Conservation (phyloP, 768 basidiomycete species). For the Hygrocybe punicea region DNA sequence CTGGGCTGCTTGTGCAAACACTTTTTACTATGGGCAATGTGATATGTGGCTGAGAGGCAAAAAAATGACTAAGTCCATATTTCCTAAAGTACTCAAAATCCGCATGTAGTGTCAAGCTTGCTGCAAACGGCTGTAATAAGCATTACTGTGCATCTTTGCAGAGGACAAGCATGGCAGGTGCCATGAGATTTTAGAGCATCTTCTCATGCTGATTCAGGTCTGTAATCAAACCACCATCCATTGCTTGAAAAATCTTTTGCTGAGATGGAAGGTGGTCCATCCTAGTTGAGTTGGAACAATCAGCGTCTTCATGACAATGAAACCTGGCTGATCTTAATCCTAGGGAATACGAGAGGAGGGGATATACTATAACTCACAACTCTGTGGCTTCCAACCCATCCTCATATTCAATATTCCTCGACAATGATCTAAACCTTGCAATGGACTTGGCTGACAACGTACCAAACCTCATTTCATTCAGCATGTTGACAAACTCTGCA, state of each 20-base stretch:
- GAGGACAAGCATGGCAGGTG: slow-evolving; percentile 62
- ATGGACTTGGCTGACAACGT: slow-evolving; percentile 62
- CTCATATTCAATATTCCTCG: slow-evolving; percentile 64
- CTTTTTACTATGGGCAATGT: too few species aligned
- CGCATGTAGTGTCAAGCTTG: too few species aligned
- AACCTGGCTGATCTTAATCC: slow-evolving; percentile 51
- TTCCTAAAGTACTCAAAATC: too few species aligned
- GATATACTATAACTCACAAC: slow-evolving; percentile 60
- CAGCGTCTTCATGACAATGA: slow-evolving; percentile 89
- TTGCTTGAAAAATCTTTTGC: slow-evolving; percentile 49
- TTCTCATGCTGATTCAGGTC: slow-evolving; percentile 64
- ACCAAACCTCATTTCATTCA: slow-evolving; percentile 98
- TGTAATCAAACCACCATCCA: slow-evolving; percentile 59
- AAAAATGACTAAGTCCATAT: too few species aligned
- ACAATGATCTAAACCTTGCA: slow-evolving; percentile 63
- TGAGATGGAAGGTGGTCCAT: slow-evolving; percentile 59
- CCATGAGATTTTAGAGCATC: slow-evolving; percentile 89
- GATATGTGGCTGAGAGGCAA: too few species aligned
- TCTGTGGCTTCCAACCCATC: slow-evolving; percentile 90
- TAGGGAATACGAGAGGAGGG: background rate
- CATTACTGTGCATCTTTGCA: slow-evolving; percentile 87
- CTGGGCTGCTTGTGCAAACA: too few species aligned
- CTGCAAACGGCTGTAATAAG: too few species aligned
- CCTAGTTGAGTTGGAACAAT: slow-evolving; percentile 71
- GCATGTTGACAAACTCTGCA: slow-evolving; percentile 88